phyloP scores from a whole-genome alignment of 257 asterid genomes.

The Schizonepeta tenuifolia region DNA sequence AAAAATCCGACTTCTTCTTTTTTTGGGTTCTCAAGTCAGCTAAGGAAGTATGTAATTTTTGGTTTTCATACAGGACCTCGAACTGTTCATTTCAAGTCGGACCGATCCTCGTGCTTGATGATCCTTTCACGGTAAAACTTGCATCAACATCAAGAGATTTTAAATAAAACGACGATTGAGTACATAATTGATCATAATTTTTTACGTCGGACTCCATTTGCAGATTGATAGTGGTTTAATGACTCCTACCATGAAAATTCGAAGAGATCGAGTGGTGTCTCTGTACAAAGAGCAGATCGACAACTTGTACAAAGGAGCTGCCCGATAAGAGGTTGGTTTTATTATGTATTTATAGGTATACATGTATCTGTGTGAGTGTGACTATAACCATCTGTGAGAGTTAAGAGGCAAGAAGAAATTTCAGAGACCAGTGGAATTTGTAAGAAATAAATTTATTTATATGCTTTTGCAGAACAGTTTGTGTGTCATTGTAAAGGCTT shows the following conservation, averaged over 20 bases:
- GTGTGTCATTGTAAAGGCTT: no score
- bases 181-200: not conserved
- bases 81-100: constrained; percentile 86
- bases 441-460: not conserved
- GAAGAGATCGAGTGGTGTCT: constrained; percentile 71
- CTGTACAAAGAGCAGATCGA: constrained; percentile 69
- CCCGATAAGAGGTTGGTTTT: not conserved
- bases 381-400: not conserved
- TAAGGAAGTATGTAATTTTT: not conserved
- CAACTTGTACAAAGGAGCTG: constrained; percentile 52
- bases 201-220: constrained; percentile 20
- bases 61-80: constrained; percentile 62
- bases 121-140: constrained; percentile 77
- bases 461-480: no score
- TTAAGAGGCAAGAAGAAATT: not conserved
- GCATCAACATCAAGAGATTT: constrained; percentile 2
- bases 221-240: constrained; percentile 86
- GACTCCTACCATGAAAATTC: constrained; percentile 96
- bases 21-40: no score
- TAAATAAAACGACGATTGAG: not conserved
- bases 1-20: no score
- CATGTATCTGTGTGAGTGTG: not conserved
- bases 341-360: not conserved
- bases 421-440: not conserved
- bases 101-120: constrained; percentile 70